Evolutionary conservation across 192 early-diverging fungal species (phyloP), one percentile per base, ranked within the genome.

Genomic region (Haplosporangium gracile): DNA sequence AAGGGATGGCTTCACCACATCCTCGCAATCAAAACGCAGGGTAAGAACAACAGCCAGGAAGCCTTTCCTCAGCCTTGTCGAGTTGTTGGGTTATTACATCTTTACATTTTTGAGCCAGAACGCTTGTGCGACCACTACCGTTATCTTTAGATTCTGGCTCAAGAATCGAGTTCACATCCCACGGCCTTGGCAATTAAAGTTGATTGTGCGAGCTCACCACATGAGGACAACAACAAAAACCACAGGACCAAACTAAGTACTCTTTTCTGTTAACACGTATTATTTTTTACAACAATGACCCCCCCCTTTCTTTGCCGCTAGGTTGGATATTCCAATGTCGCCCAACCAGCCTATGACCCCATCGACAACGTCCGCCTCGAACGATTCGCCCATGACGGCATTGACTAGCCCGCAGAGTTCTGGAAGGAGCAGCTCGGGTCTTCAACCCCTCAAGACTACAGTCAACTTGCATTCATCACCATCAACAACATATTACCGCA

Each of bases 271-370:
- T 18, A 36, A 74, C 63, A 13, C 32, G 22, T 76, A 53, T 75
- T 24, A 57, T 40, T 36, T 7, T 57, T 53, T 1, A 1, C 36
- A 5, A 5, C 51, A 18, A 29, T 55, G 49, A 53, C 29, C 29
- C 29, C 26, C 24, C 55, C 26, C 24, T n/a, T 65, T 65, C 13
- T 34, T 65, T 32, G 60, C 4, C 29, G 18, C 13, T 74, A 86
- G 84, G 39, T 63, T 77, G 75, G 79, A 86, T 72, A 80, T 81
- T 51, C 70, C 84, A 68, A 86, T 86, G 84, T 86, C 84, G 49
- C 84, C 84, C 34, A 86, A 81, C 71, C 84, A 70, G 9, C 72
- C 79, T 68, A 22, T 77, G 38, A 81, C 84, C 4, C 84, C 84
- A 5, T 81, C 78, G 43, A 68, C 45, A 43, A 80, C 75, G 2